A percentile compares a stretch with the other conserved stretches of the same genome.
Evolutionary conservation across 495 filamentous ascomycete species (phyloP).

Genomic region (Daldinia loculata): DNA sequence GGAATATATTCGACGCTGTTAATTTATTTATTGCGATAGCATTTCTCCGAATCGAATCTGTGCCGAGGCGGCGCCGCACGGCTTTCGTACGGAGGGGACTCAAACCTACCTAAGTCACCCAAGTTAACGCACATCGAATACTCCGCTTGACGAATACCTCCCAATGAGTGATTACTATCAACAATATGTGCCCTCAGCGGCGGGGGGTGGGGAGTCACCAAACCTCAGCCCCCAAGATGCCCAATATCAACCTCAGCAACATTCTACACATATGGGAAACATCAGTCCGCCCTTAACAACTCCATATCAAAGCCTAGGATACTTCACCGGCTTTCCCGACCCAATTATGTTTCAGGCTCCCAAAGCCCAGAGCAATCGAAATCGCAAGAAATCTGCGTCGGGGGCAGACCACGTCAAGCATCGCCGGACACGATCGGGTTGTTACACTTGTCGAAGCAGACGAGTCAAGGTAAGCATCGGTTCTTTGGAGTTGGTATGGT

Average conservation of each 20-base stretch:
- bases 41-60: constrained; percentile 11
- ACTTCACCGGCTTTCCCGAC: constrained; percentile 57
- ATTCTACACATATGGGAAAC: constrained; percentile 41
- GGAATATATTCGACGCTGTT: constrained; percentile 9
- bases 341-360: constrained; percentile 59
- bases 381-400: constrained; percentile 64
- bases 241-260: constrained; percentile 48
- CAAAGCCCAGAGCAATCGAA: constrained; percentile 58
- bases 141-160: constrained; percentile 28
- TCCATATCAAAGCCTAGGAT: constrained; percentile 56
- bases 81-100: constrained; percentile 23
- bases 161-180: constrained; percentile 61
- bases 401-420: constrained; percentile 87
- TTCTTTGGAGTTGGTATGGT: constrained; percentile 2
- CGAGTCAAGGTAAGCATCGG: constrained; percentile 79
- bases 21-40: constrained; percentile 15
- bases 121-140: constrained; percentile 25
- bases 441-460: constrained; percentile 89
- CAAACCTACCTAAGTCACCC: constrained; percentile 4
- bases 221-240: constrained; percentile 48
- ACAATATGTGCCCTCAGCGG: constrained; percentile 57
- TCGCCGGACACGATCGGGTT: constrained; percentile 90
- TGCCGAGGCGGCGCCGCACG: constrained; percentile 16
- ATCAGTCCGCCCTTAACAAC: constrained; percentile 47
- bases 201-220: constrained; percentile 52